Conservation (phyloP, 2,329 filamentous ascomycete genomes). For the Amesomyces nigricolor region DNA sequence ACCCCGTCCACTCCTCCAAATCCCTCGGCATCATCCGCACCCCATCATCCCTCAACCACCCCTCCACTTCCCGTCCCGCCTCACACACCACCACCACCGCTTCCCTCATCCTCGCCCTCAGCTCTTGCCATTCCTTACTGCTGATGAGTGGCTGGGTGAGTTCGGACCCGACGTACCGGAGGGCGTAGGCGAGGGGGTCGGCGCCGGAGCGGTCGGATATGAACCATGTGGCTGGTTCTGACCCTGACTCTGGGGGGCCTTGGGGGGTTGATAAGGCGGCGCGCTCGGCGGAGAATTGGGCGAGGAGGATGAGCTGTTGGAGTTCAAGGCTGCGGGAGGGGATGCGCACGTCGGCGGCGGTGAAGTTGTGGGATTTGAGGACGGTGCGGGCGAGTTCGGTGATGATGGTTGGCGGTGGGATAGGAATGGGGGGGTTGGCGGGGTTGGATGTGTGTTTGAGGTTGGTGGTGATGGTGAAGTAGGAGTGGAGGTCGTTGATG, state of each 20-base stretch:
- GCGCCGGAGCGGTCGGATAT: slow-evolving; percentile 41
- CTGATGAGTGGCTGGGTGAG: slow-evolving; percentile 25
- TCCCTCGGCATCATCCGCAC: slow-evolving; percentile 32
- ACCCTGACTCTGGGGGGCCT: slow-evolving; percentile 6
- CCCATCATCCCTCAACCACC: slow-evolving; percentile 35
- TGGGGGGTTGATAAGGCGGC: background rate
- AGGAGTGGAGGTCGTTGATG: slow-evolving; percentile 30
- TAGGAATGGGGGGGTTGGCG: slow-evolving; percentile 11
- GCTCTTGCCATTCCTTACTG: slow-evolving; percentile 27
- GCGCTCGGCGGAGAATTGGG: slow-evolving; percentile 32
- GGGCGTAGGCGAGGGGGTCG: slow-evolving; percentile 39
- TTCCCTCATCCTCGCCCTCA: slow-evolving; percentile 32
- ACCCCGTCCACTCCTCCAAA: slow-evolving; percentile 23
- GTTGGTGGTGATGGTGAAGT: slow-evolving; percentile 16
- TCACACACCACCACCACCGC: slow-evolving; percentile 37
- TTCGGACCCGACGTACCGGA: slow-evolving; percentile 28
- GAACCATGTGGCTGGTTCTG: slow-evolving; percentile 27
- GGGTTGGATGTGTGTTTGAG: background rate
- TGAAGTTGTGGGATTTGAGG: slow-evolving; percentile 31
- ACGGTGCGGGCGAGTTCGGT: slow-evolving; percentile 36
- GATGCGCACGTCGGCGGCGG: slow-evolving; percentile 31
- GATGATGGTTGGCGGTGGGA: slow-evolving; percentile 25
- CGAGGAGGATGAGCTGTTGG: slow-evolving; percentile 35
- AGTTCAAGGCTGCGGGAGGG: slow-evolving; percentile 31
- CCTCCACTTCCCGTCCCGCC: slow-evolving; percentile 32